Evolutionary conservation across 148 eudicot species (phyloP), one percentile per base, ranked within the genome.

Genomic region (Amaranthus cruentus): DNA sequence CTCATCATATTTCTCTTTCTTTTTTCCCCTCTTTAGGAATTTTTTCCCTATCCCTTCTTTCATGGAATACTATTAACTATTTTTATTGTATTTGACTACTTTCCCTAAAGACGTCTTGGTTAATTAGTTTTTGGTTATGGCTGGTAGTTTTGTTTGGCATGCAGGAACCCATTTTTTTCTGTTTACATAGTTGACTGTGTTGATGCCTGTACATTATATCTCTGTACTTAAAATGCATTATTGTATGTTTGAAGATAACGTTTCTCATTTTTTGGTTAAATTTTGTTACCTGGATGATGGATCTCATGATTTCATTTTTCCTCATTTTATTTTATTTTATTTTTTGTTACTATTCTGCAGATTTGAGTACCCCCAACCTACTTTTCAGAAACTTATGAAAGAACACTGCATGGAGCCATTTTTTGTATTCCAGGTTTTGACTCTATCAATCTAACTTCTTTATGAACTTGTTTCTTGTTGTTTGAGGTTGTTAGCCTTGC

Each of bases 331-430:
- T 78, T 70, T 52, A 72, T 74, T 48, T 18, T 53, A 18, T 18
- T 18, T 18, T 18, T 18, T 18, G 64, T 8, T 28, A 47, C 6
- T 50, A 48, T 48, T 48, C 9, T 84, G 83, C 81, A 95, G 99
- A 18, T 95, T 95, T 85, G 99, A 95, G 73, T 95, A 95, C 81
- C 99, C 99, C 18, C 99, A 95, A 73, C 99, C 99, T 70, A 95
- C 99, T 51, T 95, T 95, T 68, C 96, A 88, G 82, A 95, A 90
- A 81, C 82, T 95, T 72, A 84, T 95, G 99, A 95, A 95, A 81
- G 99, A 95, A 87, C 90, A 95, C 76, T 81, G 90, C 87, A 92
- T 92, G 99, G 99, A 95, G 85, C 99, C 99, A 59, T 95, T 95
- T 77, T 95, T 95, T 68, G 99, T 95, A 21, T 95, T 95, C 81